Base-by-base conservation (phyloP, 345 rosid genomes). In the Aquilaria malaccensis region DNA sequence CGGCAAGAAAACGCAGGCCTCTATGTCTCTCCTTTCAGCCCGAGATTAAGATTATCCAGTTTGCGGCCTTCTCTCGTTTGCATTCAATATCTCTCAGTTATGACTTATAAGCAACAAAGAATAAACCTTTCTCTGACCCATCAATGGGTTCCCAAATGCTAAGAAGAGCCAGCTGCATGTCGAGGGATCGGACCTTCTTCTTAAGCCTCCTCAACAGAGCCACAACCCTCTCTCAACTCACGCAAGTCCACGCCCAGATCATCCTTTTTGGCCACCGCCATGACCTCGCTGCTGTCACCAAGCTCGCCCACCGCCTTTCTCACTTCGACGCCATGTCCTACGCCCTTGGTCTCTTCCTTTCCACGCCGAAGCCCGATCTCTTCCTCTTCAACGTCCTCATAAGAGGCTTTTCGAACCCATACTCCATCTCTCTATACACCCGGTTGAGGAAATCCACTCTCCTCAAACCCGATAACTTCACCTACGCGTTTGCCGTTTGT, bases 341-440 rank as follows among this genome's bases (percentile, higher is more conserved):
- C 67, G 86, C 86, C 0, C 76, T 67, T 31, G 49, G 56, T 63
- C 81, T 85, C 65, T 83, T 83, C 74, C 72, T 72, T 53, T 69
- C 84, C 61, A 11, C 74, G 53, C 80, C 77, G 1, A 79, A 69
- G 45, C 88, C 91, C n/a, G 91, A 85, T 55, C 74, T 81, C 47
- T 85, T 85, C 74, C 83, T 85, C 68, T 83, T 81, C 79, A 83
- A 85, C 64, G 88, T 83, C 55, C 78, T 83, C 71, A 71, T 85
- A 55, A 77, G 72, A 30, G 88, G 91, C 50, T 76, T 80, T 61
- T 72, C 86, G 30, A 43, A 45, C 63, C 67, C 64, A 50, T 15
- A 54, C 13, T 77, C 92, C 13, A 70, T 83, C 58, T 78, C 71
- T 1, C 68, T 79, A 30, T 81, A 68, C 62, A 50, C 72, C 67